Base-by-base conservation (phyloP, 2,329 filamentous ascomycete genomes). In the Neopestalotiopsis rosae region DNA sequence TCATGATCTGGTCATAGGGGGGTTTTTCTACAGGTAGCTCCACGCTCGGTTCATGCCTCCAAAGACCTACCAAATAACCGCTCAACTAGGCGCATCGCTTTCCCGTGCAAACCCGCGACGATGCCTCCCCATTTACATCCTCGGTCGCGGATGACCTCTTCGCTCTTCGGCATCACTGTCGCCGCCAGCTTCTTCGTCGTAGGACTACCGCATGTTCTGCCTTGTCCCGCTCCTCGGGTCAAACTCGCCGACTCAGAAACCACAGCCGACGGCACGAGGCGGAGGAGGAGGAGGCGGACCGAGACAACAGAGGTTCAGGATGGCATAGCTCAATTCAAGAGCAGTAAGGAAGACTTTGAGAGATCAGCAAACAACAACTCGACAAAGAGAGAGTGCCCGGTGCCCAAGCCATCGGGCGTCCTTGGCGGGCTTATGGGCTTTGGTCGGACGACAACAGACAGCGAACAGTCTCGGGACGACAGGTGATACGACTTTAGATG, bases 101-200 rank as follows among this genome's bases (percentile, higher is more conserved):
- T 42, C 34, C 20, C 61, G 30, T 58, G 56, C n/a, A 63, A 67
- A 38, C 57, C 61, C 40, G 52, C 52, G 61, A 71, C 69, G 59
- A 96, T 96, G 93, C 91, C 94, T 76, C 93, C 94, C 71, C 92
- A 95, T 82, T 90, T 99, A 57, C 96, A 99, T 81, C 96, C 96
- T 42, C 91, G 95, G 81, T 98, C 95, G 74, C 91, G 94, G 76
- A 93, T 94, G 84, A 99, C 96, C 75, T 95, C 93, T 68, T 96
- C 94, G 61, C 91, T 99, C 70, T 99, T 99, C 84, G 94, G 94
- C 65, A 94, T 92, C n/a, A 98, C 95, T 1, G 88, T 98, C 67
- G 87, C 93, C 71, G 91, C 94, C 40, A 96, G 93, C 74, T 97
- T 99, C 81, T 88, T 97, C 72, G 95, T 99, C 71, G 96, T 99